Base-by-base conservation (phyloP, 208 protist genomes). In the Angomonas ambiguus region DNA sequence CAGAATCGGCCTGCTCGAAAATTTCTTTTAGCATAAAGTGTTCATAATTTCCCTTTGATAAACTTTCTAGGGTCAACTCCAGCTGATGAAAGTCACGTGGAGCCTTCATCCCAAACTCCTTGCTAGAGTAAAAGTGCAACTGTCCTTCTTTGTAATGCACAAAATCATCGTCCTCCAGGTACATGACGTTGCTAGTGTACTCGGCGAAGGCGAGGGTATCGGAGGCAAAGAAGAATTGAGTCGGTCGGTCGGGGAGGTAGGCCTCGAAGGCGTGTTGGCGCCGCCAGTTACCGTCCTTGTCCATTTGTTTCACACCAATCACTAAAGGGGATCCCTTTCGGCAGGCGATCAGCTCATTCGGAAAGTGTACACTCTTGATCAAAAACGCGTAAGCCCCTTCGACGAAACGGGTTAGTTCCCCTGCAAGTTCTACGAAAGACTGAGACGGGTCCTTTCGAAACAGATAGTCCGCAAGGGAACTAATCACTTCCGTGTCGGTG, bases 11-110 rank as follows among this genome's bases (percentile, higher is more conserved):
- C 83, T 99, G 98, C 77, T 99, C 96, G 71, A 91, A 85, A 57
- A 99, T 98, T 79, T 99, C 97, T 80, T 99, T 99, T 24, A 97
- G 80, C 98, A 99, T 99, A 72, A 98, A 99, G 77, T 98, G 90
- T 8, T 77, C 67, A 75, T 97, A 99, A 35, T 68, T 74, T 11
- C 96, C 95, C 72, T 97, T 97, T 58, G 81, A 85, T 41, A 98
- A 78, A 38, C 83, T 83, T 55, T 94, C 84, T 25, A 96, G 64
- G 68, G 84, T 85, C 28, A 88, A 79, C 61, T 97, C 87, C 16
- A 98, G 67, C 42, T 71, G 72, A 38, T 62, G 25, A 62, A 62
- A 62, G 25, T 31, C 30, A 11, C 56, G 56, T 27, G 20, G 33
- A 1, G 31, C 30, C 13, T 16, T 42, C 56, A 22, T 42, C 13